Evolutionary conservation across 169 alveolate species (phyloP).

Genomic region (Plasmodium gonderi): DNA sequence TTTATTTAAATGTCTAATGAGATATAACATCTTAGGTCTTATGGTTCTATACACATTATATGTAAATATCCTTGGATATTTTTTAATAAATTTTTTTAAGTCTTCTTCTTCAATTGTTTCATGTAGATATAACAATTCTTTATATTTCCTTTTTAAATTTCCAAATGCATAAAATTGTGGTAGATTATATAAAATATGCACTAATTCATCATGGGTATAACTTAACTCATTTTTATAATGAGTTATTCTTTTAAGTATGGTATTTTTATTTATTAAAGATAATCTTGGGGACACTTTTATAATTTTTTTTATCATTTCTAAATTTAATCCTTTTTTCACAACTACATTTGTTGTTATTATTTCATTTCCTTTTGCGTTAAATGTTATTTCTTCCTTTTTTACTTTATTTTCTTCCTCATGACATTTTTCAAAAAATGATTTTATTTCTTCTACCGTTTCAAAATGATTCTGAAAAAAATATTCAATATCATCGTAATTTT

Average conservation of each 20-base stretch:
- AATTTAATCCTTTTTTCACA: conserved; percentile 28
- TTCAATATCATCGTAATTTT: conserved; percentile 51
- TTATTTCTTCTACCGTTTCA: conserved; percentile 31
- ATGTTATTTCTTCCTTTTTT: conserved; percentile 34
- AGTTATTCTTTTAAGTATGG: conserved; percentile 37
- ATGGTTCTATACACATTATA: conserved; percentile 78
- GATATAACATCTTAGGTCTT: conserved; percentile 81
- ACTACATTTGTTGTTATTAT: conserved; percentile 27
- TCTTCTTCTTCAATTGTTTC: conserved; percentile 70
- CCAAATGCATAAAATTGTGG: conserved; percentile 75
- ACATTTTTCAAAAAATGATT: conserved; percentile 34
- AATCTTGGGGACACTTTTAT: conserved; percentile 62
- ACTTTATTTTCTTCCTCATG: conserved; percentile 25
- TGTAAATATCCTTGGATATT: conserved; percentile 78
- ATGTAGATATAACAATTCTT: conserved; percentile 56
- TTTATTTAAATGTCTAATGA: conserved; percentile 78
- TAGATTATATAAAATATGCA: conserved; percentile 32
- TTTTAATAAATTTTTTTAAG: conserved; percentile 73
- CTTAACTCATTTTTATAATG: conserved; percentile 67
- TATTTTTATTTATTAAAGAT: conserved; percentile 48
- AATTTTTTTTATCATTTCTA: conserved; percentile 70
- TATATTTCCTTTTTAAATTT: conserved; percentile 69
- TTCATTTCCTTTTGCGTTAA: conserved; percentile 26
- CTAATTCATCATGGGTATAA: conserved; percentile 40
- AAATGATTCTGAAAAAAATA: conserved; percentile 27